A percentile compares a stretch with the other conserved stretches of the same genome.
Evolutionary conservation across 2,329 filamentous ascomycete genomes (phyloP).

Genomic region (Arachnopeziza araneosa): DNA sequence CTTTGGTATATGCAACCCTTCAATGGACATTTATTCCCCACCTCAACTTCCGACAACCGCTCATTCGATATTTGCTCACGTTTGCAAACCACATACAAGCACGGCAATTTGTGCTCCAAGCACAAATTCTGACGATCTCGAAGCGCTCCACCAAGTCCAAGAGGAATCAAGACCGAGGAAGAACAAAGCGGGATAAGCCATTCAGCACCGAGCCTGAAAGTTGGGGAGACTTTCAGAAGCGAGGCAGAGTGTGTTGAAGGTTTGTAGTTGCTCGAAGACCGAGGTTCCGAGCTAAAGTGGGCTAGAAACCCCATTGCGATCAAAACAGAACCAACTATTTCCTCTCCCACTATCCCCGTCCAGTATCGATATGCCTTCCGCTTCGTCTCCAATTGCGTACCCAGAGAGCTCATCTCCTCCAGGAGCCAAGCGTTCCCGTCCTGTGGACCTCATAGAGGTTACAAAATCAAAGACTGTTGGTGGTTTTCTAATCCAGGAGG

Average conservation of each 20-base stretch:
- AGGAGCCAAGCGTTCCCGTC: constrained; percentile 34
- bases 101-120: constrained; percentile 12
- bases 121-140: constrained; percentile 41
- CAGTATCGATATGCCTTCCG: constrained; percentile 45
- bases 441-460: constrained; percentile 28
- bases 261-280: constrained; percentile 5
- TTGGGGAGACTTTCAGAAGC: constrained; percentile 42
- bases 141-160: constrained; percentile 37
- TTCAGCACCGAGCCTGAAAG: constrained; percentile 45
- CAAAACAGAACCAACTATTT: constrained; percentile 7
- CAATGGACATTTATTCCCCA: constrained; percentile 19
- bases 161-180: constrained; percentile 38
- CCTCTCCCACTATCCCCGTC: constrained; percentile 34
- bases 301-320: constrained; percentile 22
- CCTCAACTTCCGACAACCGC: constrained; percentile 21
- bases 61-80: constrained; percentile 20
- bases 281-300: constrained; percentile 5
- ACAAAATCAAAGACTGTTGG: constrained; percentile 34
- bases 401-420: constrained; percentile 27
- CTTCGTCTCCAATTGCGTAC: constrained; percentile 51
- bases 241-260: constrained; percentile 37
- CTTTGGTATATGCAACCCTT: constrained; percentile 4
- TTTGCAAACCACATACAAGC: constrained; percentile 19
- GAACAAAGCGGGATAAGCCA: constrained; percentile 40
- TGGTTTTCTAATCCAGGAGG: constrained; percentile 41